phyloP scores from a whole-genome alignment of 106 monocot genomes.

The Dendrobium catenatum region DNA sequence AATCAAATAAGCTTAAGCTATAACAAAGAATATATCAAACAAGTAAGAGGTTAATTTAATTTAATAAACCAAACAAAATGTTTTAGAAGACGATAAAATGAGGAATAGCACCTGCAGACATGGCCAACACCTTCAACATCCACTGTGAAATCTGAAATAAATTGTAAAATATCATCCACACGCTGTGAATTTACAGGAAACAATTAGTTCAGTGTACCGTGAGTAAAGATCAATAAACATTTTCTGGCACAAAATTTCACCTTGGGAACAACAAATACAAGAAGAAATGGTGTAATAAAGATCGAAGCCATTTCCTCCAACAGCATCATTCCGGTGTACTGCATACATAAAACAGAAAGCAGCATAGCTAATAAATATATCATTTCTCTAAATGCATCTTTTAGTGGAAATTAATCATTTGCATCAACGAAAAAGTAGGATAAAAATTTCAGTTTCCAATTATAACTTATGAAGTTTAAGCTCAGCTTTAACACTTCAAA shows the following conservation, averaged over 20 bases:
- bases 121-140: conserved; percentile 95
- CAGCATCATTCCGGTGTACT: conserved; percentile 94
- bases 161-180: conserved; percentile 80
- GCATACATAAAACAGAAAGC: conserved; percentile 12
- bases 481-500: too few species aligned
- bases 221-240: background rate
- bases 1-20: conserved; percentile 90
- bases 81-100: background rate
- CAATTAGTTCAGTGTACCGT: background rate
- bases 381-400: background rate
- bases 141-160: conserved; percentile 87
- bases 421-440: background rate
- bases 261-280: conserved; percentile 87
- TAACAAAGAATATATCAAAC: conserved; percentile 6
- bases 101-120: conserved; percentile 77
- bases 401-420: background rate
- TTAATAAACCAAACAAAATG: background rate
- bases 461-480: background rate
- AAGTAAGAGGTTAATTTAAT: background rate
- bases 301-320: conserved; percentile 97
- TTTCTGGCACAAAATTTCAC: conserved; percentile 22
- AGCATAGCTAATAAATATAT: background rate
- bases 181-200: conserved; percentile 32
- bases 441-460: background rate
- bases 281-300: conserved; percentile 76